Percentiles rank a stretch among this genome's conserved stretches.
phyloP scores from a whole-genome alignment of 2,329 filamentous ascomycete species.

The Neonectria magnoliae region DNA sequence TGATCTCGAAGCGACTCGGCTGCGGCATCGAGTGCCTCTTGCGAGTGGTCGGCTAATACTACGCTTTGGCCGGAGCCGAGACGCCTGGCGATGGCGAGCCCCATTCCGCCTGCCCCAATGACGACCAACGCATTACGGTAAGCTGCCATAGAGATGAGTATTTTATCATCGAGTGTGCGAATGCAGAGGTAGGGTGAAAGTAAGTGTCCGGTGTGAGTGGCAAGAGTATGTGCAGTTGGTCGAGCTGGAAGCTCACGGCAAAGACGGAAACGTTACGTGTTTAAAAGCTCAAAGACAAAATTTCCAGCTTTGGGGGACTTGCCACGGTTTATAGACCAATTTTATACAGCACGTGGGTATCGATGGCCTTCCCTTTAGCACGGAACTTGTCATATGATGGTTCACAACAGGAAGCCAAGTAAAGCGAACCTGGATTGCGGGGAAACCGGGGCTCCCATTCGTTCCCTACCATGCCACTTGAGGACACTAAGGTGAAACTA shows the following conservation, averaged over 20 bases:
- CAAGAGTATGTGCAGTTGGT: background rate
- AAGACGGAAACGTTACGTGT: background rate
- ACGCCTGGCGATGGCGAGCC: constrained; percentile 2
- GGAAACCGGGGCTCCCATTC: background rate
- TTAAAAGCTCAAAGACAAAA: background rate
- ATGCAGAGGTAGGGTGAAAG: background rate
- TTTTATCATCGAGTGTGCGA: background rate
- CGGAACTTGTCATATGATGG: background rate
- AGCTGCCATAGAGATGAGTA: background rate
- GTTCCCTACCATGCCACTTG: background rate
- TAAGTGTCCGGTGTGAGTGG: background rate
- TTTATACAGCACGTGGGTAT: background rate
- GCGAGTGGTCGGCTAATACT: constrained; percentile 1
- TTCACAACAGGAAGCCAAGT: background rate
- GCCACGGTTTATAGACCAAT: background rate
- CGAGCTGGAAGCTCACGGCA: background rate
- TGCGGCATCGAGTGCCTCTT: background rate
- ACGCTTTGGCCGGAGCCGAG: background rate
- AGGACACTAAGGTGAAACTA: background rate
- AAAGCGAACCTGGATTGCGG: background rate
- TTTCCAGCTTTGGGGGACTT: background rate
- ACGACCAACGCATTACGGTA: background rate
- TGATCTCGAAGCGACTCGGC: background rate
- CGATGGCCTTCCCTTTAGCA: background rate
- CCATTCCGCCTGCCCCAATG: background rate